Conservation (phyloP, 1,284 basidiomycete species). For the Fomitopsis betulina region DNA sequence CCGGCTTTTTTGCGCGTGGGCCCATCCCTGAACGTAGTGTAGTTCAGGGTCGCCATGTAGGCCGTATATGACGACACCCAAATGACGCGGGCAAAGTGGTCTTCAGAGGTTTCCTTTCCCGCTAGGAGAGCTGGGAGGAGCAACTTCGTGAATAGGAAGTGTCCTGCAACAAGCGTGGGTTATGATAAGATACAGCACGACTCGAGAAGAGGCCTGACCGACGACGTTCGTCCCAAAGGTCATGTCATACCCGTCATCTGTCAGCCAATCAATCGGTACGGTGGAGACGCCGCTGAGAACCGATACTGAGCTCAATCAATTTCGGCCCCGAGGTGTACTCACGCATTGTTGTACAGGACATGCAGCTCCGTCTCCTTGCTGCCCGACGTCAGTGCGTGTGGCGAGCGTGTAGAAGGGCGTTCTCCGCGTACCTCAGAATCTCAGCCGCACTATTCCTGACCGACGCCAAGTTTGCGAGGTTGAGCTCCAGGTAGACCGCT, state of each 20-base stretch:
- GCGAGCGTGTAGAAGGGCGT: neutral
- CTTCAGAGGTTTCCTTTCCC: conserved; percentile 19
- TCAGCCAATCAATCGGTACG: conserved; percentile 34
- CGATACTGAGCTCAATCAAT: neutral
- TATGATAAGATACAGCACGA: no score
- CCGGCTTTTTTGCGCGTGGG: conserved; percentile 11
- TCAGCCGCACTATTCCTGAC: conserved; percentile 35
- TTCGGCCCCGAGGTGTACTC: conserved; percentile 11
- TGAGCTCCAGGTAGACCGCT: conserved; percentile 41
- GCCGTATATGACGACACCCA: conserved; percentile 20
- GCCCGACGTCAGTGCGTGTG: neutral
- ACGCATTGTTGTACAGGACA: conserved; percentile 52
- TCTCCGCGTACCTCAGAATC: conserved; percentile 29
- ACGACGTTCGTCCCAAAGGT: conserved; percentile 60
- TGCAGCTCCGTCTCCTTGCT: conserved; percentile 46
- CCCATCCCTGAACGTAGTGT: conserved; percentile 13
- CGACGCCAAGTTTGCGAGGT: conserved; percentile 41
- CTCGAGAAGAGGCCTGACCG: conserved; percentile 16
- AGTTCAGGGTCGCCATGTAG: conserved; percentile 12
- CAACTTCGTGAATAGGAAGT: conserved; percentile 22
- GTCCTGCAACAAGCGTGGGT: conserved; percentile 10
- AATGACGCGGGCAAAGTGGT: conserved; percentile 20
- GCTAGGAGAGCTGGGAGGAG: conserved; percentile 21
- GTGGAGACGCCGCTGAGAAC: conserved; percentile 50
- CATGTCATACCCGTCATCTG: conserved; percentile 52